These are phyloP conservation scores for Phragmites australis DNA, from an alignment of 176 grass and related monocot species.

Conservation along the genomic window DNA sequence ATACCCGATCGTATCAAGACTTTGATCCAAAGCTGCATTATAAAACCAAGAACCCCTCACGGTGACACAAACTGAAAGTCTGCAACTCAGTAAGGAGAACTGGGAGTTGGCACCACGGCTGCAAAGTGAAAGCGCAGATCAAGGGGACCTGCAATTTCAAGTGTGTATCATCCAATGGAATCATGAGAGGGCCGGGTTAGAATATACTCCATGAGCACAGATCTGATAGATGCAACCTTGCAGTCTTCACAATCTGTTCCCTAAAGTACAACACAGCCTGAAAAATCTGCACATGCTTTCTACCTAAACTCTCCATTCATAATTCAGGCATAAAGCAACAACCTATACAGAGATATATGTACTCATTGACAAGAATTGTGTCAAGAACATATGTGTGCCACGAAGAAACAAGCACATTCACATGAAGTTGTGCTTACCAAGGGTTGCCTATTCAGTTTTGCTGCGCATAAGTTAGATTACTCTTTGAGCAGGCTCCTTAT, in stretches of 20 bases:
- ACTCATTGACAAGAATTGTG: neutral
- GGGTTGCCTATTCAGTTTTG: too few relatives aligned
- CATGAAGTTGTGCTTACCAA: neutral
- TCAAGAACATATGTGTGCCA: neutral
- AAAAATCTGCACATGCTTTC: slow-evolving; percentile 18
- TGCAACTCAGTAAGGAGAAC: neutral
- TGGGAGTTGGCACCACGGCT: neutral
- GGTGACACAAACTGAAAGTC: neutral
- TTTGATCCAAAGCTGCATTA: slow-evolving; percentile 30
- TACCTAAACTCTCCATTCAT: neutral
- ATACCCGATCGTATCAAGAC: slow-evolving; percentile 27
- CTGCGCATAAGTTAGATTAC: too few relatives aligned
- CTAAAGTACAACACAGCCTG: slow-evolving; percentile 24
- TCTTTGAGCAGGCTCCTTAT: neutral
- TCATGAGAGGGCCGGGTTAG: neutral
- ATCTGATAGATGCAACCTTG: slow-evolving; percentile 3
- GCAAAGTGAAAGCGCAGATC: slow-evolving; percentile 9
- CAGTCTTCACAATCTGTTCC: slow-evolving; percentile 24
- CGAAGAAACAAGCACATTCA: neutral
- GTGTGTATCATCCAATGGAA: slow-evolving; percentile 10
- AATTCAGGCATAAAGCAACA: neutral
- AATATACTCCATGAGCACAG: neutral
- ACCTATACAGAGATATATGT: neutral
- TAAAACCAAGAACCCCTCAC: neutral
- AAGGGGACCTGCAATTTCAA: neutral